phyloP scores from a whole-genome alignment of 2,329 filamentous ascomycete species.

The Nothomitra cinnamomea region DNA sequence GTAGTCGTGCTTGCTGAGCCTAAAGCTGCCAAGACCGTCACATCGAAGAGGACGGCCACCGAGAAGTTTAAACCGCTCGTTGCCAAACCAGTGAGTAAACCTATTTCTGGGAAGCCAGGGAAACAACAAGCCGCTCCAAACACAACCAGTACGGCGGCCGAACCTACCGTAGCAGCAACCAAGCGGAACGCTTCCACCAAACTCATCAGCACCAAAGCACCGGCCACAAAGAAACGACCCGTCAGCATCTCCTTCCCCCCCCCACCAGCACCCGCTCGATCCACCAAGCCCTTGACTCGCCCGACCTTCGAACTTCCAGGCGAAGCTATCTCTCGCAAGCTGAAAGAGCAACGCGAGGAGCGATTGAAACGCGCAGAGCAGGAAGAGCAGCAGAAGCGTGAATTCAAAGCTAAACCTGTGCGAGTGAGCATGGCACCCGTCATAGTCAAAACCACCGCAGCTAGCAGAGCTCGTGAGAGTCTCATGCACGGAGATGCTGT shows the following conservation, averaged over 20 bases:
- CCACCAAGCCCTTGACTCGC: slow-evolving; percentile 33
- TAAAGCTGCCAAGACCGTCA: not conserved
- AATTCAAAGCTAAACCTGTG: slow-evolving; percentile 33
- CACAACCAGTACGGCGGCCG: not conserved
- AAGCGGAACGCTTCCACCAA: not conserved
- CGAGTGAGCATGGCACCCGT: slow-evolving; percentile 18
- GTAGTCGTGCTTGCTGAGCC: not conserved
- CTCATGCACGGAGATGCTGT: slow-evolving; percentile 27
- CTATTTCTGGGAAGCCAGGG: not conserved
- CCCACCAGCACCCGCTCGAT: slow-evolving; percentile 30
- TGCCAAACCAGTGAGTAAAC: not conserved
- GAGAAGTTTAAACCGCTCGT: not conserved
- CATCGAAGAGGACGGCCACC: not conserved
- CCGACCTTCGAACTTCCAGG: slow-evolving; percentile 46
- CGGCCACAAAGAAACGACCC: slow-evolving; percentile 9
- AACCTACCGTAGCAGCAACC: not conserved
- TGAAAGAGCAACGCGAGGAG: slow-evolving; percentile 3
- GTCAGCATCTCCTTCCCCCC: slow-evolving; percentile 21
- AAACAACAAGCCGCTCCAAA: not conserved
- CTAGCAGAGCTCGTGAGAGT: slow-evolving; percentile 49
- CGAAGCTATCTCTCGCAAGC: slow-evolving; percentile 35
- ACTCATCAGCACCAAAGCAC: slow-evolving; percentile 6
- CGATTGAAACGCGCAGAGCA: slow-evolving; percentile 7
- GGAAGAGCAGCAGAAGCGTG: slow-evolving; percentile 33
- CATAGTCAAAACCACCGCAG: slow-evolving; percentile 39